Percentiles rank a stretch among this genome's conserved stretches.
phyloP scores from a whole-genome alignment of 2,329 filamentous ascomycete genomes.

The Lachnellula subtilissima region DNA sequence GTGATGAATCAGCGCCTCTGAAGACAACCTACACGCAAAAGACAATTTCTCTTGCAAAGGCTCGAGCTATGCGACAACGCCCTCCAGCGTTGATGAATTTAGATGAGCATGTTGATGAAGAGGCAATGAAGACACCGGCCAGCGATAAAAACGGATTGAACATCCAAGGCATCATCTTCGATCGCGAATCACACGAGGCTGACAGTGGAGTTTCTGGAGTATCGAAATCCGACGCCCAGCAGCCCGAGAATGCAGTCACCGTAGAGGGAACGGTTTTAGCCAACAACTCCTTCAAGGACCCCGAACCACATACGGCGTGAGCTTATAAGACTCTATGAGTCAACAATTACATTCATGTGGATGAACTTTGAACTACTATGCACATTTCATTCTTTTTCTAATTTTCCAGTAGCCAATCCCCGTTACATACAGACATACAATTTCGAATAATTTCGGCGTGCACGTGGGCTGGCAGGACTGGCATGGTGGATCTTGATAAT shows the following conservation, averaged over 20 bases:
- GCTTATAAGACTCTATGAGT: background rate
- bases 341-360: constrained; percentile 6
- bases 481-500: constrained; percentile 2
- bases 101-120: constrained; percentile 40
- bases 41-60: constrained; percentile 89
- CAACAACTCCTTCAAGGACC: background rate
- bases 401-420: constrained; percentile 7
- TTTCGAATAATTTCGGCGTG: constrained; percentile 13
- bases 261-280: background rate
- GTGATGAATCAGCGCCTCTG: constrained; percentile 73
- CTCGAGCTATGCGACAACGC: constrained; percentile 78
- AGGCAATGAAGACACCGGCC: constrained; percentile 26
- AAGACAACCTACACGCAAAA: constrained; percentile 95
- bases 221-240: constrained; percentile 22
- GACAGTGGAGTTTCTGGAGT: constrained; percentile 32
- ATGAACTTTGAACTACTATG: constrained; percentile 9
- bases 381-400: constrained; percentile 17
- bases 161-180: constrained; percentile 31
- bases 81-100: constrained; percentile 82
- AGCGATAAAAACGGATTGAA: constrained; percentile 30
- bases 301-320: constrained; percentile 22
- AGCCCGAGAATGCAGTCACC: constrained; percentile 12
- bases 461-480: constrained; percentile 14
- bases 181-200: constrained; percentile 27
- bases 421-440: constrained; percentile 6